These are phyloP conservation scores for Auriscalpium orientale DNA, from an alignment of 768 basidiomycete genomes.

Conservation along the genomic window DNA sequence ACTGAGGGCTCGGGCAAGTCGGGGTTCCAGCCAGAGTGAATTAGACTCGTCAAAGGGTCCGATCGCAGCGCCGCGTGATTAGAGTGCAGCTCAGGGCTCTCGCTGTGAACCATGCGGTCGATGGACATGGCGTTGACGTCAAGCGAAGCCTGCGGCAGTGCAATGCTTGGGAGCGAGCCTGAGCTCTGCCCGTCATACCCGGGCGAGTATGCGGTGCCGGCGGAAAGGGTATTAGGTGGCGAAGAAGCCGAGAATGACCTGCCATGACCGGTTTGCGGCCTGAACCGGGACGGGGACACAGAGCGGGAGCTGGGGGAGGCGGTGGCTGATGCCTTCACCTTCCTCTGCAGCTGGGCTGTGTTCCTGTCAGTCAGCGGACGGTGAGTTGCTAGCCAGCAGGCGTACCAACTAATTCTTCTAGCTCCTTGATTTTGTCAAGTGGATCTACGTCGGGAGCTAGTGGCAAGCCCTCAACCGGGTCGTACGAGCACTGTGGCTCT, in stretches of 20 bases:
- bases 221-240: slow-evolving; percentile 5
- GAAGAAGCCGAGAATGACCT: slow-evolving; percentile 6
- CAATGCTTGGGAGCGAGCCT: slow-evolving; percentile 11
- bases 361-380: not conserved
- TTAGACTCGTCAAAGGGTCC: slow-evolving; percentile 55
- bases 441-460: slow-evolving; percentile 75
- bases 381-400: slow-evolving; percentile 8
- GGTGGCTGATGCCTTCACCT: slow-evolving; percentile 46
- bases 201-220: slow-evolving; percentile 14
- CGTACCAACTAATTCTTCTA: slow-evolving; percentile 75
- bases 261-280: slow-evolving; percentile 4
- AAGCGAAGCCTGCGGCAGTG: slow-evolving; percentile 21
- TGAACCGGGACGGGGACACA: slow-evolving; percentile 21
- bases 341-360: slow-evolving; percentile 55
- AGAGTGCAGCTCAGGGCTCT: slow-evolving; percentile 9
- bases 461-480: slow-evolving; percentile 75
- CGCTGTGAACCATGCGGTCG: slow-evolving; percentile 14
- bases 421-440: slow-evolving; percentile 64
- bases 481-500: slow-evolving; percentile 80
- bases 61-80: slow-evolving; percentile 29
- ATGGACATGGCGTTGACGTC: slow-evolving; percentile 16
- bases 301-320: slow-evolving; percentile 32
- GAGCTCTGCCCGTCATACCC: slow-evolving; percentile 18
- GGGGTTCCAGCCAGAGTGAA: slow-evolving; percentile 78
- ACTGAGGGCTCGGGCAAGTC: slow-evolving; percentile 72